A percentile compares a stretch with the other conserved stretches of the same genome.
phyloP scores from a whole-genome alignment of 1,139 yeast species.

The Taiozyma onychis region DNA sequence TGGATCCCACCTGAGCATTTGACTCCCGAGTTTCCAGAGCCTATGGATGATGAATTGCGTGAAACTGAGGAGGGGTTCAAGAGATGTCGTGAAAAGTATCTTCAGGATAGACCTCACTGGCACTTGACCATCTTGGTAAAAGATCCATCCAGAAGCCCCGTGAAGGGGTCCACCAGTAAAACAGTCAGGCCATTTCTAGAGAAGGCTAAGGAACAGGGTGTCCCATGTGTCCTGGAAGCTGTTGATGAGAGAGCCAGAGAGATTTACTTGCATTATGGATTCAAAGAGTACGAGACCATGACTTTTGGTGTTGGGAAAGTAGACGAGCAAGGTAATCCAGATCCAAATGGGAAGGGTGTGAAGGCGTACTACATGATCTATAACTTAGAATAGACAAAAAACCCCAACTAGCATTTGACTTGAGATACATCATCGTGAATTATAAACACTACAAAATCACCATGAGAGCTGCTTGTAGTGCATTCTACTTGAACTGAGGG shows the following conservation, averaged over 20 bases:
- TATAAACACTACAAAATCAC: too few relatives aligned
- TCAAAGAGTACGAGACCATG: slow-evolving; percentile 25
- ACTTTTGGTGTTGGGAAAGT: slow-evolving; percentile 25
- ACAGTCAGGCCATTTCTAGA: slow-evolving; percentile 17
- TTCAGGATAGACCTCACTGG: slow-evolving; percentile 5
- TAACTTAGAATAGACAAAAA: slow-evolving; percentile 2
- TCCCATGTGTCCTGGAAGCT: slow-evolving; percentile 29
- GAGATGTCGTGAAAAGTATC: slow-evolving; percentile 2
- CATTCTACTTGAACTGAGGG: too few relatives aligned
- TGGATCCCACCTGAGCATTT: slow-evolving; percentile 8
- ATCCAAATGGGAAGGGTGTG: slow-evolving; percentile 13
- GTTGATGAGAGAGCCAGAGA: slow-evolving; percentile 28
- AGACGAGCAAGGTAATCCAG: slow-evolving; percentile 15
- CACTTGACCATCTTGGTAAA: slow-evolving; percentile 9
- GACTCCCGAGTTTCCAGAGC: slow-evolving; percentile 11
- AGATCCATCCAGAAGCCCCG: slow-evolving; percentile 4
- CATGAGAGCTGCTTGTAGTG: too few relatives aligned
- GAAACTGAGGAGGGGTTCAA: slow-evolving; percentile 8
- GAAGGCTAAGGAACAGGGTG: slow-evolving; percentile 26
- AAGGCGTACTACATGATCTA: slow-evolving; percentile 22
- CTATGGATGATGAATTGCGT: slow-evolving; percentile 8
- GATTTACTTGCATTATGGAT: slow-evolving; percentile 31
- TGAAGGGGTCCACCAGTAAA: slow-evolving; percentile 13
- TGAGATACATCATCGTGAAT: too few relatives aligned
- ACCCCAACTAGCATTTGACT: too few relatives aligned